These are phyloP conservation scores for Bothriochloa decipiens DNA, from an alignment of 176 grass and related monocot genomes.

Conservation along the genomic window DNA sequence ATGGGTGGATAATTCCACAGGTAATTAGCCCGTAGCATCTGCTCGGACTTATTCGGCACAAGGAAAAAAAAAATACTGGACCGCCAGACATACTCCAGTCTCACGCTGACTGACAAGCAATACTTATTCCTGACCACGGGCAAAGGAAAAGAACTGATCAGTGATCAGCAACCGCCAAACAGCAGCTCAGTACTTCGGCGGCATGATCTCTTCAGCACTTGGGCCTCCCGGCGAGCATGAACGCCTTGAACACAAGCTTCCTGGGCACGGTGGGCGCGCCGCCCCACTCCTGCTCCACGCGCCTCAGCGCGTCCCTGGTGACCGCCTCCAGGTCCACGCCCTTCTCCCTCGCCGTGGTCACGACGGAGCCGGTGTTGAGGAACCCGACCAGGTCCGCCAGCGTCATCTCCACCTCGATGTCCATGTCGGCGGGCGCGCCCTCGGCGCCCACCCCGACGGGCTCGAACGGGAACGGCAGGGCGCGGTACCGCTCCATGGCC, in stretches of 20 bases:
- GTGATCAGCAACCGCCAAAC: too few species aligned
- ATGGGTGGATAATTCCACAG: background rate
- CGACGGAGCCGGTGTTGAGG: constrained; percentile 53
- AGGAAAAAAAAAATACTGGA: background rate
- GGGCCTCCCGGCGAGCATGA: constrained; percentile 71
- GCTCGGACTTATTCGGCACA: background rate
- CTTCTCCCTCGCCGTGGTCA: constrained; percentile 55
- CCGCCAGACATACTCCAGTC: background rate
- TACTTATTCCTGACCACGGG: constrained; percentile 2
- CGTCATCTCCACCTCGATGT: constrained; percentile 65
- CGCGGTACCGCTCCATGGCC: constrained; percentile 57
- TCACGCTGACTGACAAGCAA: background rate
- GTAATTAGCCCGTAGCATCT: background rate
- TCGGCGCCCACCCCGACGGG: constrained; percentile 64
- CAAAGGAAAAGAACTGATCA: background rate
- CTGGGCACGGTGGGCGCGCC: constrained; percentile 35
- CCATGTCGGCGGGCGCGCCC: constrained; percentile 57
- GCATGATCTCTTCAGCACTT: constrained; percentile 34
- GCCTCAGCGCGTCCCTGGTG: constrained; percentile 47
- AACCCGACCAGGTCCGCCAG: constrained; percentile 49
- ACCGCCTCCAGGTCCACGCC: constrained; percentile 63
- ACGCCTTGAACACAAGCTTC: constrained; percentile 62
- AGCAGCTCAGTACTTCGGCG: too few species aligned
- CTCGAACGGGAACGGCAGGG: constrained; percentile 77
- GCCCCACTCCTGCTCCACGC: constrained; percentile 60